Percentiles rank a stretch among this genome's conserved stretches.
These are phyloP conservation scores for Suillus subalutaceus DNA, from an alignment of 768 basidiomycete genomes.

Conservation along the genomic window DNA sequence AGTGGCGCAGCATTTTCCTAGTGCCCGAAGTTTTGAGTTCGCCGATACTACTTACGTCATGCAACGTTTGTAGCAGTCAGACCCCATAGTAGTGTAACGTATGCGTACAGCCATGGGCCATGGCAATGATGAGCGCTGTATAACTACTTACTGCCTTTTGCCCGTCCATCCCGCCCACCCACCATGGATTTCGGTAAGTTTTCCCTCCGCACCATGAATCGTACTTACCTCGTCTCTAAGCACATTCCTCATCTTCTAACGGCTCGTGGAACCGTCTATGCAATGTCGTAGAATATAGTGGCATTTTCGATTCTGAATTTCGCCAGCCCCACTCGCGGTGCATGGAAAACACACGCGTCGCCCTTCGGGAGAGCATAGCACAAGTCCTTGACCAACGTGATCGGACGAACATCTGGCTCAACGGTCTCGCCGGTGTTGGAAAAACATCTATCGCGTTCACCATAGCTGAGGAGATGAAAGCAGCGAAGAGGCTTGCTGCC, in stretches of 20 bases:
- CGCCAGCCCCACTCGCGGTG: background rate
- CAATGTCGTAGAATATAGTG: background rate
- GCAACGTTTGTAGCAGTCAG: too few relatives aligned
- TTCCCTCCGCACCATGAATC: background rate
- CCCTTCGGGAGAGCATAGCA: background rate
- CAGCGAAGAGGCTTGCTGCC: constrained; percentile 17
- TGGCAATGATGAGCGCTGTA: too few relatives aligned
- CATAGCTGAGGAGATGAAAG: background rate
- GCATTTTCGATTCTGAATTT: background rate
- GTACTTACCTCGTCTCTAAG: background rate
- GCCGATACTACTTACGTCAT: too few relatives aligned
- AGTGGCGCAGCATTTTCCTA: too few relatives aligned
- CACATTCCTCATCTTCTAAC: background rate
- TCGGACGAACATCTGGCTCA: background rate
- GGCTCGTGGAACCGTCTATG: background rate
- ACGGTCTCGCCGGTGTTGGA: background rate
- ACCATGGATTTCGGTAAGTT: background rate
- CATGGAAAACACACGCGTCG: background rate
- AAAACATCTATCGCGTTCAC: background rate
- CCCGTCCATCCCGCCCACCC: too few relatives aligned
- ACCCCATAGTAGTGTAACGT: too few relatives aligned
- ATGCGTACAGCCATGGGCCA: too few relatives aligned
- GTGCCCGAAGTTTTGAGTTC: too few relatives aligned
- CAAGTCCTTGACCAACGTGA: background rate
- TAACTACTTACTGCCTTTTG: too few relatives aligned